Conservation (phyloP, 192 early-diverging fungal species). For the Coemansia sp. region DNA sequence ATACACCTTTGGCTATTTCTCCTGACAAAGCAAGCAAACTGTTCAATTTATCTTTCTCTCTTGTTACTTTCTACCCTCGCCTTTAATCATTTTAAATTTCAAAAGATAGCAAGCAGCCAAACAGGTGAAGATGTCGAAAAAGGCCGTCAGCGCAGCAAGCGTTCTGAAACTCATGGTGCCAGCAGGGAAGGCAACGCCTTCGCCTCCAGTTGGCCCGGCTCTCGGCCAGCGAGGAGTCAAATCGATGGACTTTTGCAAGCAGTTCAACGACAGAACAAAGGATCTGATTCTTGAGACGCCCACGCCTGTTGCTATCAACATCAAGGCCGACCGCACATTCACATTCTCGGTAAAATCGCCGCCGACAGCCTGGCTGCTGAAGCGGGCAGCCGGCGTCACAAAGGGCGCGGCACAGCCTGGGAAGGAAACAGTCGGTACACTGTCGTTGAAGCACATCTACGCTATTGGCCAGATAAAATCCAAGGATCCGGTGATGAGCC, state of each 20-base stretch:
- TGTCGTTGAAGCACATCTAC: constrained; percentile 92
- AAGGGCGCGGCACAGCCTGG: constrained; percentile 85
- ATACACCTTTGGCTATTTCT: no score
- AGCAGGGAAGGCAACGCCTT: constrained; percentile 92
- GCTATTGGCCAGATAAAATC: constrained; percentile 92
- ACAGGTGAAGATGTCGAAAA: constrained; percentile 44
- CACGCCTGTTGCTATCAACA: constrained; percentile 77
- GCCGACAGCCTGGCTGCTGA: constrained; percentile 85
- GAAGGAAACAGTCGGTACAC: constrained; percentile 70
- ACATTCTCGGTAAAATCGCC: constrained; percentile 86
- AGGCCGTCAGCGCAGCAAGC: constrained; percentile 48
- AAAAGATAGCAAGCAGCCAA: neutral
- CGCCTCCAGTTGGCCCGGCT: constrained; percentile 92
- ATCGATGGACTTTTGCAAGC: constrained; percentile 98
- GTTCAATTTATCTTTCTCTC: no score
- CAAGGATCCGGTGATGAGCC: constrained; percentile 73
- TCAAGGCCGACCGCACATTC: constrained; percentile 91
- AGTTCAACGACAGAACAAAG: constrained; percentile 96
- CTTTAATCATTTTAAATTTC: no score
- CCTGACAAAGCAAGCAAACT: no score
- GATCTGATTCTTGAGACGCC: constrained; percentile 77
- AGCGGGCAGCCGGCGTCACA: constrained; percentile 80
- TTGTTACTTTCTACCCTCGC: no score
- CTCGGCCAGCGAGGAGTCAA: constrained; percentile 96
- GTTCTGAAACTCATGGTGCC: constrained; percentile 75